A percentile compares a stretch with the other conserved stretches of the same genome.
Conservation (phyloP, 1,284 basidiomycete genomes). For the Puccinia polysora region DNA sequence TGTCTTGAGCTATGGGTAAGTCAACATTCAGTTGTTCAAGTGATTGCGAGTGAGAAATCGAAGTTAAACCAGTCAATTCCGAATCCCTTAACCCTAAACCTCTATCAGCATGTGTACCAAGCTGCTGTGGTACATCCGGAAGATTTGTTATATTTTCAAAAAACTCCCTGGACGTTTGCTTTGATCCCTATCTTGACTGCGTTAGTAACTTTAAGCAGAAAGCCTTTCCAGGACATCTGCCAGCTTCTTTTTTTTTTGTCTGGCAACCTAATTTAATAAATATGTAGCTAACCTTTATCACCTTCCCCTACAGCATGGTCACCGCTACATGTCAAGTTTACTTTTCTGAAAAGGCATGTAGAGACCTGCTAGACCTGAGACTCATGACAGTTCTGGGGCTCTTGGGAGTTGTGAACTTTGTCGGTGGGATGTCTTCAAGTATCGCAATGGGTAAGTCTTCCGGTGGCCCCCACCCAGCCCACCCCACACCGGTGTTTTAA, state of each 20-base stretch:
- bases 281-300: neutral
- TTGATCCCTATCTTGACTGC: slow-evolving; percentile 7
- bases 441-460: slow-evolving; percentile 10
- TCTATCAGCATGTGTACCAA: slow-evolving; percentile 12
- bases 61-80: neutral
- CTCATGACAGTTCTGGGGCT: slow-evolving; percentile 8
- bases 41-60: neutral
- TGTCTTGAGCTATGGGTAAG: slow-evolving; percentile 13
- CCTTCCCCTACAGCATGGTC: neutral
- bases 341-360: slow-evolving; percentile 13
- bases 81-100: neutral
- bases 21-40: too few species aligned
- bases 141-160: slow-evolving; percentile 17
- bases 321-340: neutral
- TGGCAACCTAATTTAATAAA: neutral
- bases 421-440: slow-evolving; percentile 6
- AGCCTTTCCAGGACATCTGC: too few species aligned
- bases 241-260: neutral
- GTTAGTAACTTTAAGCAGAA: slow-evolving; percentile 12
- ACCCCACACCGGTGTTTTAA: neutral
- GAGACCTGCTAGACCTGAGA: neutral
- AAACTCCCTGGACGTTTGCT: slow-evolving; percentile 23
- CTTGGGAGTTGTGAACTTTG: neutral
- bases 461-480: too few species aligned
- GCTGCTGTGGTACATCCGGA: slow-evolving; percentile 1